Percentiles rank a stretch among this genome's conserved stretches.
These are phyloP conservation scores for Starmerella khaoyaiensis DNA, from an alignment of 805 yeast species.

Conservation along the genomic window DNA sequence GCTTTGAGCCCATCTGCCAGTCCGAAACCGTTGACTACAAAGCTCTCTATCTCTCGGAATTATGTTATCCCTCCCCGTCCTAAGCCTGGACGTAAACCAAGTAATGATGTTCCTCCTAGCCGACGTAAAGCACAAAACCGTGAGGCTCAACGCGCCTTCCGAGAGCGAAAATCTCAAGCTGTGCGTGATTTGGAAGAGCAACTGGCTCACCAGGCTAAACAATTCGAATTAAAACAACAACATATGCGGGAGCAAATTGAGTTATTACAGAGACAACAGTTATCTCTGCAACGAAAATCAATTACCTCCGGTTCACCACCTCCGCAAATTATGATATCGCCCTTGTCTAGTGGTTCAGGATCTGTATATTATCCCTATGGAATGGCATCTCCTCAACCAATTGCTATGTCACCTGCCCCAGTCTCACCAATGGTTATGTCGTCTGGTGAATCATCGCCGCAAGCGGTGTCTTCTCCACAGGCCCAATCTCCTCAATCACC, in stretches of 20 bases:
- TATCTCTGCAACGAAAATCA: neutral
- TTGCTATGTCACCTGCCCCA: neutral
- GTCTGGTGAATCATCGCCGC: neutral
- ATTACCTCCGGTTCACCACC: too few relatives aligned
- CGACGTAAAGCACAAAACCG: conserved; percentile 44
- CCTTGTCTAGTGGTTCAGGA: too few relatives aligned
- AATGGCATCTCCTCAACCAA: too few relatives aligned
- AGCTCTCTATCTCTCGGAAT: conserved; percentile 47
- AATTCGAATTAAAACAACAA: conserved; percentile 51
- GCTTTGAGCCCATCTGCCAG: too few relatives aligned
- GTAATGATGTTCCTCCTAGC: conserved; percentile 68
- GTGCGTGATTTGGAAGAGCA: conserved; percentile 52
- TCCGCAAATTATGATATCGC: too few relatives aligned
- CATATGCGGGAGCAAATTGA: conserved; percentile 60
- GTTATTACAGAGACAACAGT: conserved; percentile 51
- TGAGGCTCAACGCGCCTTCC: conserved; percentile 68
- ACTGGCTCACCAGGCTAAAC: conserved; percentile 88
- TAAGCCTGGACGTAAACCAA: conserved; percentile 46
- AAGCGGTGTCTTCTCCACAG: neutral
- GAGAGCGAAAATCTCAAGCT: conserved; percentile 64
- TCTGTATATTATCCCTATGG: too few relatives aligned
- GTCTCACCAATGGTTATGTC: neutral
- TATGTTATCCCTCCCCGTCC: conserved; percentile 84
- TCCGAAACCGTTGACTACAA: neutral
- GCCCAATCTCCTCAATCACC: conserved; percentile 7